A percentile compares a stretch with the other conserved stretches of the same genome.
These are phyloP conservation scores for Vitis hybrid DNA, from an alignment of 177 flowering plant genomes.

Conservation along the genomic window DNA sequence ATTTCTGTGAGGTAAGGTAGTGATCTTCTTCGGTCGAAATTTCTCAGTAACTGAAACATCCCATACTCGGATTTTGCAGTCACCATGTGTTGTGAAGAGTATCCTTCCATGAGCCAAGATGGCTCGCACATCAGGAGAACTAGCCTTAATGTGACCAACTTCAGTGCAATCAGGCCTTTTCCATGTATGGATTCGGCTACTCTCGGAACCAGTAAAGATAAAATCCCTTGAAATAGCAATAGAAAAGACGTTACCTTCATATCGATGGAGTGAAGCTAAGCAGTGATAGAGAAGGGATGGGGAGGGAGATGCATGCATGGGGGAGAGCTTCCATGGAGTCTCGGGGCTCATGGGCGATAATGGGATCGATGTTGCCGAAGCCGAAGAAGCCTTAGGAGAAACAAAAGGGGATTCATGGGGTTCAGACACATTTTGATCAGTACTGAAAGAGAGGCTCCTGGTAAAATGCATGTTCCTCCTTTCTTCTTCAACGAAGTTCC, in stretches of 20 bases:
- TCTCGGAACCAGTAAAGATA: conserved; percentile 41
- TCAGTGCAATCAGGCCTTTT: conserved; percentile 34
- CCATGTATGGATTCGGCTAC: conserved; percentile 45
- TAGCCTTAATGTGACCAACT: conserved; percentile 29
- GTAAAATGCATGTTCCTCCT: no score
- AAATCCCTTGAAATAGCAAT: conserved; percentile 29
- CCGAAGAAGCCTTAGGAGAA: conserved; percentile 16
- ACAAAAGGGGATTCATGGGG: conserved; percentile 4
- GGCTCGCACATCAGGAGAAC: conserved; percentile 32
- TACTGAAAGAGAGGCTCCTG: no score
- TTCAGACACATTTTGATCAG: conserved; percentile 10
- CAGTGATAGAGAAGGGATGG: conserved; percentile 41
- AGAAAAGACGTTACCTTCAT: conserved; percentile 38
- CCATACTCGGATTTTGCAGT: conserved; percentile 43
- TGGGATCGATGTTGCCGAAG: conserved; percentile 9
- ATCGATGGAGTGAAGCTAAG: conserved; percentile 41
- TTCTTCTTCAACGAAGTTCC: no score
- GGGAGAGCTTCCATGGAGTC: conserved; percentile 46
- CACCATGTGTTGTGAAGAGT: conserved; percentile 46
- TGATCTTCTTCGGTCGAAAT: conserved; percentile 23
- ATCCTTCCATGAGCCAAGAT: conserved; percentile 29
- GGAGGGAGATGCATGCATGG: conserved; percentile 30
- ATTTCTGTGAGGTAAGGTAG: conserved; percentile 25
- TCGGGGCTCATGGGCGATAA: conserved; percentile 32
- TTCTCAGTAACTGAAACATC: conserved; percentile 20